Base-by-base conservation (phyloP, 768 basidiomycete genomes). In the Terana coerulea region DNA sequence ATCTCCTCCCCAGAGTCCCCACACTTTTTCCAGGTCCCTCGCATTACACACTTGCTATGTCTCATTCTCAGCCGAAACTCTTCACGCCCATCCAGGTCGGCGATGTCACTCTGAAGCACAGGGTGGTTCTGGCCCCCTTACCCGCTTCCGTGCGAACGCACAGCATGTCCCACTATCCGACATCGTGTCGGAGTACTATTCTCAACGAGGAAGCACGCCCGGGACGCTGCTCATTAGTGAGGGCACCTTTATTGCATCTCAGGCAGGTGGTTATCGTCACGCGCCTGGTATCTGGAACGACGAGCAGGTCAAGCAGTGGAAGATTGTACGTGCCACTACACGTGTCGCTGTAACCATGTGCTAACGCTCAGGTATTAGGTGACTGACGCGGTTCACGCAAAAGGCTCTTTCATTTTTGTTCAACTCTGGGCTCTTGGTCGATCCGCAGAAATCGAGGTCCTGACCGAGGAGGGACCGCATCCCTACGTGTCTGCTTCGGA, bases 241-340 rank as follows among this genome's bases (percentile, higher is more conserved):
- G 63, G 83, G 72, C 0, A 80, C 81, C 2, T 67, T 75, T 45
- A 76, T 87, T 42, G 72, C 76, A 0, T 61, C 65, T 1, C 58
- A 73, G 12, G 80, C 81, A 0, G 79, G 76, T 2, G 83, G 81
- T 1, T 70, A 66, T 34, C 46, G 51, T 1, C 65, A 79, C 49
- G 73, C 77, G 0, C 87, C 86, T 1, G 87, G 86, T 0, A 79
- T 88, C 48, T 88, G 77, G 72, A 79, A 63, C n/a, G 62, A 75
- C 2, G 79, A 75, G 21, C 88, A 91, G 55, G 74, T 75, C 26
- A 52, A 59, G 7, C 72, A 57, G 0, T 83, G 81, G 82, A 79
- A 75, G 57, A 56, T 63, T 57, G 76, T 76, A 28, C 24, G 69
- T 21, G 30, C 19, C 5, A 14, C 28, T 33, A 2, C n/a, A 22